Evolutionary conservation across 805 yeast species (phyloP), one percentile per base, ranked within the genome.

Genomic region (Saccharomyces jurei): DNA sequence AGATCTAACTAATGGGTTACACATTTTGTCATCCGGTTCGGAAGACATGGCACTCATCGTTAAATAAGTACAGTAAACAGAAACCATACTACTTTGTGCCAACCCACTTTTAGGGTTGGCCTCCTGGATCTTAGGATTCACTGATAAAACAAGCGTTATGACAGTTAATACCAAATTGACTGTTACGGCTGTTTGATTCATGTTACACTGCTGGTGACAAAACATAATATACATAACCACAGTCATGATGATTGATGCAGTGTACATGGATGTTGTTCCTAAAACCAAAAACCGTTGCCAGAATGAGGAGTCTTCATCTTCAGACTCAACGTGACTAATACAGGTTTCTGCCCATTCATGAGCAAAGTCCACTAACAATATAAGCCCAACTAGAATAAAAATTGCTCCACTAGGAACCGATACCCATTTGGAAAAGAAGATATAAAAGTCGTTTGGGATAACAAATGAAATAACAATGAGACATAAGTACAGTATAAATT

Each of bases 311-410:
- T 71, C 62, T 53, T 81, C 82, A 49, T 83, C 87, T 55, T 87
- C 92, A 63, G 84, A 83, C 67, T 94, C 98, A 46, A 94, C 89
- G 63, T 89, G 87, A 60, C 86, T 90, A 52, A 94, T 78, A 69
- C 99, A 94, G 6, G 87, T 87, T 64, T 94, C 99, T 0, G 98
- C 97, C 97, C 97, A 94, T 61, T 92, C 92, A 71, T 94, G 98
- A 3, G 99, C 98, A 77, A 89, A 94, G 70, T 94, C 99, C 31
- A 94, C 97, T 50, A 94, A 74, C 50, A 94, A 75, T 13, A 95
- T 86, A 55, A 94, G 78, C 1, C 99, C 99, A 57, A 94, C 88
- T 14, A 94, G 83, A 41, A 92, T 80, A 72, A 94, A 94, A 4
- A 90, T 65, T 2, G 92, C 86, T 48, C 96, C 89, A 62, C 89